phyloP scores from a whole-genome alignment of 176 grass and related monocot genomes.

The Urochloa ruziziensis region DNA sequence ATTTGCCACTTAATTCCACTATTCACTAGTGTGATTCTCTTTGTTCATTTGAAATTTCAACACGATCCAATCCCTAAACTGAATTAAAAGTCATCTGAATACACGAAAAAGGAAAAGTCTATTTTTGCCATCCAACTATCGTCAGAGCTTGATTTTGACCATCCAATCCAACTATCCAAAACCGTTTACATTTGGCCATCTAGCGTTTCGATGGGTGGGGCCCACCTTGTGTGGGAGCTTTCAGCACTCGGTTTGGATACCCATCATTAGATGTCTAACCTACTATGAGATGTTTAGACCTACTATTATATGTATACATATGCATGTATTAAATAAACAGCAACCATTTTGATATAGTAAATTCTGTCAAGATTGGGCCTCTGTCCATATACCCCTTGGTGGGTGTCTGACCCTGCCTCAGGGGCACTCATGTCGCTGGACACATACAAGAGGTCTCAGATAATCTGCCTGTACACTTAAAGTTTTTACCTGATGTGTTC shows the following conservation, averaged over 20 bases:
- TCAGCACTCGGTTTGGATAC: too few relatives aligned
- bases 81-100: neutral
- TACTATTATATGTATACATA: neutral
- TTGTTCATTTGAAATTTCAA: conserved; percentile 14
- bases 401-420: neutral
- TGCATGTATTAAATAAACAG: neutral
- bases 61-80: neutral
- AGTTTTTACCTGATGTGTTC: neutral
- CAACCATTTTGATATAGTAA: neutral
- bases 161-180: too few relatives aligned
- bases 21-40: neutral
- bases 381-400: neutral
- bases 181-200: too few relatives aligned
- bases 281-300: neutral
- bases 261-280: neutral
- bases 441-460: neutral
- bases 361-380: neutral
- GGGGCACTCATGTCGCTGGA: neutral
- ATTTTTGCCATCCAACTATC: too few relatives aligned
- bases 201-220: too few relatives aligned
- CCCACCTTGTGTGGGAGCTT: too few relatives aligned
- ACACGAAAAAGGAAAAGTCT: too few relatives aligned
- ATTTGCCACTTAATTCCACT: neutral
- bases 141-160: too few relatives aligned
- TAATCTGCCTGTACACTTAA: neutral